Base-by-base conservation (phyloP, 345 rosid species). In the Anastatica hierochuntica region DNA sequence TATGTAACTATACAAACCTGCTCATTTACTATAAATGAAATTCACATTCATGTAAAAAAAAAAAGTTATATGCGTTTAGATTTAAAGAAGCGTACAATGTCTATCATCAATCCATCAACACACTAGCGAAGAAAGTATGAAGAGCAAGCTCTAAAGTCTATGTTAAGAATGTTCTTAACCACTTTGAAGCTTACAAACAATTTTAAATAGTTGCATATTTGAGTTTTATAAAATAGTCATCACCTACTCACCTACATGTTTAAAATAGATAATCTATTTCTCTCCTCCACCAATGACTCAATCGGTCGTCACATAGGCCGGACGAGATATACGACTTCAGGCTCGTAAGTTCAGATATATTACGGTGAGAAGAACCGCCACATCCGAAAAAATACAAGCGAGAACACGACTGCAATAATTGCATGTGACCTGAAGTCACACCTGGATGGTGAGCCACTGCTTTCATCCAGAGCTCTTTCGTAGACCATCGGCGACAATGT, bases 401-500 rank as follows among this genome's bases (percentile, higher is more conserved):
- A 20, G 41, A 72, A 16, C 20, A 35, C 45, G 43, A 52, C 15
- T 17, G 38, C 2, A n/a, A 50, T n/a, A n/a, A n/a, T 34, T 10
- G 7, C n/a, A 14, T 56, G 61, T 12, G 63, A 62, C 43, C 58
- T 24, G 50, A 33, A 54, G 44, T 8, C 6, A 13, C 16, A 60
- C 10, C 63, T 34, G 37, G 46, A 36, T 11, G 66, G 43, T 23
- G 85, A 70, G 17, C 77, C 77, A 30, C 68, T 49, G 35, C 70
- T 77, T 15, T 65, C 62, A 34, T 59, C 75, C 60, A 68, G 39
- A 4, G 63, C 62, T 5, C 92, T 92, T 38, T 79, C 83, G 24
- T 87, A 83, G 40, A 83, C 79, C 84, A 87, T 81, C 1, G 68
- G 8, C 53, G 61, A 8, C 46, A 77, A 11, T 20, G n/a, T 10